These are phyloP conservation scores for Russula vinacea DNA, from an alignment of 768 basidiomycete species.

Conservation along the genomic window DNA sequence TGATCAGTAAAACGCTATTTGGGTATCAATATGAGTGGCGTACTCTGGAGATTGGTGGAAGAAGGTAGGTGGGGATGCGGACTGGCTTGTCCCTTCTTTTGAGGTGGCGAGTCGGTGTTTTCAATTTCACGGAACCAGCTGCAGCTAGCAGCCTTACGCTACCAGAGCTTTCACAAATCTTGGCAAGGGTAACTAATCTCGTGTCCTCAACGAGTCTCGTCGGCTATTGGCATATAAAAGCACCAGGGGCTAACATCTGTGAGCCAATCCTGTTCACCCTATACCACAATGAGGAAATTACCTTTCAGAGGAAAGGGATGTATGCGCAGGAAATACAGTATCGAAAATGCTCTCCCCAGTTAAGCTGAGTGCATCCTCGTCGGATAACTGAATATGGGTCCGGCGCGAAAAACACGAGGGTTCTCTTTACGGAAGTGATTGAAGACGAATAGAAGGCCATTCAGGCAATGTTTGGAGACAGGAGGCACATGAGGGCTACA, in stretches of 20 bases:
- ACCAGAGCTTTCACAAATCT: not conserved
- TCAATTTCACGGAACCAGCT: constrained; percentile 2
- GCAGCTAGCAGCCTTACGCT: not conserved
- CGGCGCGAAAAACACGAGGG: constrained; percentile 26
- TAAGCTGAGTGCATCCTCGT: constrained; percentile 5
- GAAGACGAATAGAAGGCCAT: constrained; percentile 2
- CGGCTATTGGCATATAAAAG: constrained; percentile 11
- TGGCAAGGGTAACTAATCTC: constrained; percentile 13
- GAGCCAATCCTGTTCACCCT: constrained; percentile 12
- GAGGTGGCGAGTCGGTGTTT: not conserved
- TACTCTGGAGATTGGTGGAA: constrained; percentile 11
- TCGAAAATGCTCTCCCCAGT: constrained; percentile 1
- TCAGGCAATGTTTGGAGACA: constrained; percentile 9
- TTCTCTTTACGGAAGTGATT: constrained; percentile 14
- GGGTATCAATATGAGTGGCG: not conserved
- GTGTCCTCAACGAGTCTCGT: constrained; percentile 21
- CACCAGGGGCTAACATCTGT: constrained; percentile 1
- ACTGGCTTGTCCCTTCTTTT: constrained; percentile 16
- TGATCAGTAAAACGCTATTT: not conserved
- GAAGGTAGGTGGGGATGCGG: constrained; percentile 4
- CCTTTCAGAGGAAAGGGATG: constrained; percentile 5
- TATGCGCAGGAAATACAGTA: not conserved
- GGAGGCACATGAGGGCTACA: not conserved
- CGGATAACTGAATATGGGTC: constrained; percentile 12
- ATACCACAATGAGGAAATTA: constrained; percentile 14